phyloP scores from a whole-genome alignment of 352 stramenopile species.

The Globisporangium viniferum region DNA sequence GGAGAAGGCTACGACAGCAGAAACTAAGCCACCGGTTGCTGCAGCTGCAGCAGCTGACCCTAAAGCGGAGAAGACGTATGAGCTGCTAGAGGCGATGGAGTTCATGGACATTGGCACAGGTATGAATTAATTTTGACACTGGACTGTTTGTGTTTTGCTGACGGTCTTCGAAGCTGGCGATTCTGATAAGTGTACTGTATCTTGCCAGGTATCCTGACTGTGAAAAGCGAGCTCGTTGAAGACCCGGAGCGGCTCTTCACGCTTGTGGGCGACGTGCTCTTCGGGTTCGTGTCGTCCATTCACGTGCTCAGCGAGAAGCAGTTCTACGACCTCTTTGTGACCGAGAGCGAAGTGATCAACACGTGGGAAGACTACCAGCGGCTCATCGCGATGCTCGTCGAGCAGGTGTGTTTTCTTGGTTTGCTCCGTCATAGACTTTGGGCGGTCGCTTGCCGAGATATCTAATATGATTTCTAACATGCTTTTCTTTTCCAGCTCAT shows the following conservation, averaged over 20 bases:
- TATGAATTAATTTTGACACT: slow-evolving; percentile 4
- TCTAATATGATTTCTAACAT: neutral
- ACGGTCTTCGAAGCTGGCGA: no score
- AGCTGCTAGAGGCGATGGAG: slow-evolving; percentile 85
- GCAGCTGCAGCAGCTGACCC: slow-evolving; percentile 8
- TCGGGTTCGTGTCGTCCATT: slow-evolving; percentile 56
- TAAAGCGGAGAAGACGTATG: slow-evolving; percentile 65
- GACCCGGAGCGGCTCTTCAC: slow-evolving; percentile 58
- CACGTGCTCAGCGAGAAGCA: slow-evolving; percentile 62
- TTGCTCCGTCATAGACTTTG: neutral
- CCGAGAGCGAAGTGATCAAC: slow-evolving; percentile 76
- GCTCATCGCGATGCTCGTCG: slow-evolving; percentile 82
- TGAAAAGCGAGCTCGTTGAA: slow-evolving; percentile 84
- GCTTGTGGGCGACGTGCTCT: slow-evolving; percentile 60
- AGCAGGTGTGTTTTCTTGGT: slow-evolving; percentile 37
- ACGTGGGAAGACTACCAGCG: slow-evolving; percentile 81
- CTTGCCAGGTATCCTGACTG: slow-evolving; percentile 62
- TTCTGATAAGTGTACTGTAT: no score
- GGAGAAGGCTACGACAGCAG: neutral
- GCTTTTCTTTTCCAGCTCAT: slow-evolving; percentile 43
- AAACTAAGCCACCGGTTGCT: neutral
- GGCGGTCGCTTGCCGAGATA: neutral
- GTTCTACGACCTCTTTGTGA: slow-evolving; percentile 71
- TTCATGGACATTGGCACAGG: slow-evolving; percentile 87
- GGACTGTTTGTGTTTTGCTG: no score